Evolutionary conservation across 1,284 basidiomycete species (phyloP).

Genomic region (Macrocystidia cucumis): DNA sequence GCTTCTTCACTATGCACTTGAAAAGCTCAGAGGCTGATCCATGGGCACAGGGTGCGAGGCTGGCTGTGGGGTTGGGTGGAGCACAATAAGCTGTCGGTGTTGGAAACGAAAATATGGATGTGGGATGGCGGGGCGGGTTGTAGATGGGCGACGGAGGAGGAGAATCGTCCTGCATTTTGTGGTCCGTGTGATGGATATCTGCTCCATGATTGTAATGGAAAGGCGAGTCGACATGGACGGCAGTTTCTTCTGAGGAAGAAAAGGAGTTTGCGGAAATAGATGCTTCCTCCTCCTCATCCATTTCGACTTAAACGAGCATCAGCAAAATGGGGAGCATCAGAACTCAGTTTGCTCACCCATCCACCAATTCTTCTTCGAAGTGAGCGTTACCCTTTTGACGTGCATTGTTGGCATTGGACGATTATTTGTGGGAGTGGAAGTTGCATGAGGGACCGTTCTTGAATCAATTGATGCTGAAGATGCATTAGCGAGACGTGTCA

Average conservation of each 20-base stretch:
- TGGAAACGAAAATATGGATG: constrained; percentile 71
- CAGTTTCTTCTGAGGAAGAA: constrained; percentile 45
- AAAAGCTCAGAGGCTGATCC: constrained; percentile 77
- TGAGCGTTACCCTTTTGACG: constrained; percentile 65
- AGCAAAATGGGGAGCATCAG: background rate
- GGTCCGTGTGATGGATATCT: constrained; percentile 21
- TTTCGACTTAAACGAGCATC: constrained; percentile 45
- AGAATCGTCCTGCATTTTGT: constrained; percentile 23
- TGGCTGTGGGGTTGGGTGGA: constrained; percentile 64
- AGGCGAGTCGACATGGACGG: constrained; percentile 29
- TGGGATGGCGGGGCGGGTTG: constrained; percentile 59
- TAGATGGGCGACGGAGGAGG: constrained; percentile 52
- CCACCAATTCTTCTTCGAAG: constrained; percentile 85
- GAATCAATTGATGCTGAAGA: too few relatives aligned
- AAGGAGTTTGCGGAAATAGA: constrained; percentile 31
- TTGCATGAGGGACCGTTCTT: too few relatives aligned
- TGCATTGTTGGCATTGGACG: constrained; percentile 48
- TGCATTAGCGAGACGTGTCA: too few relatives aligned
- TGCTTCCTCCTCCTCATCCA: constrained; percentile 55
- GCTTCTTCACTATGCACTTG: constrained; percentile 77
- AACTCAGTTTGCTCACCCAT: constrained; percentile 42
- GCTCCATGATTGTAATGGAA: constrained; percentile 33
- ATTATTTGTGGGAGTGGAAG: too few relatives aligned
- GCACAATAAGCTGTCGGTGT: constrained; percentile 72
- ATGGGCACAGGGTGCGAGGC: constrained; percentile 61